Evolutionary conservation across 306 rosid genomes (phyloP).

Genomic region (Malus domestica): DNA sequence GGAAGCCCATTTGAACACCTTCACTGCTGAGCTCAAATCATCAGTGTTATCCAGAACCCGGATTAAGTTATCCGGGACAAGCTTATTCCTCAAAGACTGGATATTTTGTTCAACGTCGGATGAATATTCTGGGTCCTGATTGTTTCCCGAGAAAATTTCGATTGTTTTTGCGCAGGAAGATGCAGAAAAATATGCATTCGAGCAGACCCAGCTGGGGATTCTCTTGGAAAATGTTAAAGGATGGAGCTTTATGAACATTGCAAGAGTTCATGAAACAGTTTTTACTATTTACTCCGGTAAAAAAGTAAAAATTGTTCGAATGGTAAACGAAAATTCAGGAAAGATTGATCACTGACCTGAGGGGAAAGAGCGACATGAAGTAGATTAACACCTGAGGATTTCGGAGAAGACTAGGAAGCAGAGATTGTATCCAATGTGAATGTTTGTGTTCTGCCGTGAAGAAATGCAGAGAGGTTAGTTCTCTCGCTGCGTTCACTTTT

Average conservation of each 20-base stretch:
- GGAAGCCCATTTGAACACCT: conserved; percentile 77
- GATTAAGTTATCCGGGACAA: conserved; percentile 49
- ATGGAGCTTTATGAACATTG: conserved; percentile 59
- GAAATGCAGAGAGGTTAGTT: neutral
- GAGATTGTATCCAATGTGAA: neutral
- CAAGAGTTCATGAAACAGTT: conserved; percentile 18
- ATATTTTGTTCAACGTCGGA: conserved; percentile 41
- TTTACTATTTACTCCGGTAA: neutral
- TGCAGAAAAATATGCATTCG: conserved; percentile 40
- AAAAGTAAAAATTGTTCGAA: neutral
- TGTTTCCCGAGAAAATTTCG: conserved; percentile 39
- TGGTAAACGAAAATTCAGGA: neutral
- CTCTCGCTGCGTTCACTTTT: neutral
- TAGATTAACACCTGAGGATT: neutral
- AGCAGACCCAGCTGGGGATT: conserved; percentile 43
- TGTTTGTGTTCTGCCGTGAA: neutral
- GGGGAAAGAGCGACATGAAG: neutral
- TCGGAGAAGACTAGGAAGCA: neutral
- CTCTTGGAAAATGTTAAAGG: conserved; percentile 39
- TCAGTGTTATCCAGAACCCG: conserved; percentile 45
- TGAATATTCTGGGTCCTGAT: conserved; percentile 24
- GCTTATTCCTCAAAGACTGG: conserved; percentile 43
- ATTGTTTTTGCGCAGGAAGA: conserved; percentile 23
- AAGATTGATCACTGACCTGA: conserved; percentile 39
- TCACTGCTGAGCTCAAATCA: conserved; percentile 56